Percentiles rank a stretch among this genome's conserved stretches.
These are phyloP conservation scores for Coemansia aciculifera DNA, from an alignment of 192 early-diverging fungal genomes.

Conservation along the genomic window DNA sequence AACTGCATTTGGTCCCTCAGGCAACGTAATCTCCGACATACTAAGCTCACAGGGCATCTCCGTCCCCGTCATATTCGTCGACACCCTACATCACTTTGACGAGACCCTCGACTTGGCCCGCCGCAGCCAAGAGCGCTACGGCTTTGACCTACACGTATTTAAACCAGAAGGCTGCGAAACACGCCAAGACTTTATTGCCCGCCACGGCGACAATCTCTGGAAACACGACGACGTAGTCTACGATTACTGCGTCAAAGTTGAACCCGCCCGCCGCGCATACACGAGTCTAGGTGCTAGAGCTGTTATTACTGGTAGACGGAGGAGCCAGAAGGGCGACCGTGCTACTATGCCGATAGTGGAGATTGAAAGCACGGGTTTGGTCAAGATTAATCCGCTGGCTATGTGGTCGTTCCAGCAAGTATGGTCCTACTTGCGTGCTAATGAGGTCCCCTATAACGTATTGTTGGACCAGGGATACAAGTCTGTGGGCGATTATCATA, in stretches of 20 bases:
- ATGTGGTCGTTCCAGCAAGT: conserved; percentile 89
- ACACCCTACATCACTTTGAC: conserved; percentile 93
- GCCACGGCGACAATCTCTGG: conserved; percentile 83
- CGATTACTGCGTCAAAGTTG: conserved; percentile 93
- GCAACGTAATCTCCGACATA: conserved; percentile 86
- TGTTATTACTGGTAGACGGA: conserved; percentile 88
- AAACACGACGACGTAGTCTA: conserved; percentile 73
- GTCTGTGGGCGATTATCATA: conserved; percentile 91
- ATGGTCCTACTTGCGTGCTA: conserved; percentile 77
- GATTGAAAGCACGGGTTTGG: conserved; percentile 73
- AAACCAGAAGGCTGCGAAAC: conserved; percentile 67
- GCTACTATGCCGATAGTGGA: conserved; percentile 76
- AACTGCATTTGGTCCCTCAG: conserved; percentile 92
- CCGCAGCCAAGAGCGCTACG: conserved; percentile 67
- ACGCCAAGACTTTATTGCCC: conserved; percentile 65
- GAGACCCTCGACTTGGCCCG: conserved; percentile 84
- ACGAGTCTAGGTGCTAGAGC: conserved; percentile 69
- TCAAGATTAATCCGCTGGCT: conserved; percentile 94
- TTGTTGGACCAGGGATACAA: conserved; percentile 89
- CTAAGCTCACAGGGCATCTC: conserved; percentile 68
- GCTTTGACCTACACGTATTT: conserved; percentile 69
- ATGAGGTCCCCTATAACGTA: conserved; percentile 89
- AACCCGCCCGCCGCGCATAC: conserved; percentile 88
- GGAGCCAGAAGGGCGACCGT: conserved; percentile 84
- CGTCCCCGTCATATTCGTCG: conserved; percentile 81